Conservation (phyloP, 1,284 basidiomycete genomes). For the Microstroma glucosiphilum region DNA sequence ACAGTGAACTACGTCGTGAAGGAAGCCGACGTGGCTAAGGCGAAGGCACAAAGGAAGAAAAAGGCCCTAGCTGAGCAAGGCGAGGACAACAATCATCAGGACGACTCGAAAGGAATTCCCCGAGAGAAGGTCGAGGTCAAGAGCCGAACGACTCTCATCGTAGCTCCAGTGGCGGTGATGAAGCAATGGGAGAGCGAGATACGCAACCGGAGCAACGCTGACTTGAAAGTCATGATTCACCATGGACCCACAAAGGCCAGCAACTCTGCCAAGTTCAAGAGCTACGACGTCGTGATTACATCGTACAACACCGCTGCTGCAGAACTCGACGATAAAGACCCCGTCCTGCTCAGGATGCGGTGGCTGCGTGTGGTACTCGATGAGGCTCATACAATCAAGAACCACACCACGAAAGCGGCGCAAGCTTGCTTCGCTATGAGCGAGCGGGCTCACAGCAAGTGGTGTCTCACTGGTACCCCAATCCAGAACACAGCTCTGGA, state of each 20-base stretch:
- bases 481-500: slow-evolving; percentile 81
- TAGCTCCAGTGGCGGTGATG: slow-evolving; percentile 62
- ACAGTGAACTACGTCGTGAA: slow-evolving; percentile 8
- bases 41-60: slow-evolving; percentile 6
- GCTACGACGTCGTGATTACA: slow-evolving; percentile 44
- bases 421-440: slow-evolving; percentile 71
- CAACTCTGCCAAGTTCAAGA: slow-evolving; percentile 20
- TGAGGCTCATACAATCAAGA: slow-evolving; percentile 96
- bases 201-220: slow-evolving; percentile 62
- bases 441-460: slow-evolving; percentile 28
- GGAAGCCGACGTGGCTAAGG: slow-evolving; percentile 6
- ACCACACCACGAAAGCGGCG: slow-evolving; percentile 70
- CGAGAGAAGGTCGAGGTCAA: slow-evolving; percentile 9
- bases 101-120: slow-evolving; percentile 5
- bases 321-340: slow-evolving; percentile 18
- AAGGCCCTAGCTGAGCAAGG: background rate
- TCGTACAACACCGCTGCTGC: slow-evolving; percentile 40
- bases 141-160: slow-evolving; percentile 34
- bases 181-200: slow-evolving; percentile 87
- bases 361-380: slow-evolving; percentile 83
- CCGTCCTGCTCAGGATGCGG: slow-evolving; percentile 68
- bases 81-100: background rate
- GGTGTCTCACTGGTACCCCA: slow-evolving; percentile 53
- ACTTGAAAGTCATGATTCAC: slow-evolving; percentile 40
- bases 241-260: slow-evolving; percentile 39